Evolutionary conservation across 108 stramenopile species (phyloP).

Genomic region (Cyclotella choctawhatcheeana): DNA sequence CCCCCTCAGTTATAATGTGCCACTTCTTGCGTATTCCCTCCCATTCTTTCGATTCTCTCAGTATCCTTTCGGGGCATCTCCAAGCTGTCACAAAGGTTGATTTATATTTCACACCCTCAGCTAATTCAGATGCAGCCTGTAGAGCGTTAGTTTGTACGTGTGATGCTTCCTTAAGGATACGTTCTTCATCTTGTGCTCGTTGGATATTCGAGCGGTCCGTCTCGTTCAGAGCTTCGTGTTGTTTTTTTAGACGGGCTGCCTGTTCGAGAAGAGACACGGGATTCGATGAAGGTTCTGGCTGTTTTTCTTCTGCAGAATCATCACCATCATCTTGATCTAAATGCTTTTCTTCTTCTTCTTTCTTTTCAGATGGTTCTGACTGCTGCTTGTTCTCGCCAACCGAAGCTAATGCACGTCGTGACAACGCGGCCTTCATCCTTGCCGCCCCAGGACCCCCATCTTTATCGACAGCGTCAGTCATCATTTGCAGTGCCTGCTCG

Average conservation of each 20-base stretch:
- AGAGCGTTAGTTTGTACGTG: slow-evolving; percentile 96
- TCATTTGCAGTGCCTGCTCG: slow-evolving; percentile 49
- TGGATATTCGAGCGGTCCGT: slow-evolving; percentile 63
- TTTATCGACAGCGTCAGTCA: slow-evolving; percentile 14
- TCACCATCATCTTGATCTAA: not conserved
- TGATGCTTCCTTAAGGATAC: slow-evolving; percentile 93
- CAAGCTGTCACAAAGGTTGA: slow-evolving; percentile 88
- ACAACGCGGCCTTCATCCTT: slow-evolving; percentile 43
- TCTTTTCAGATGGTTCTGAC: not conserved
- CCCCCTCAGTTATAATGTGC: slow-evolving; percentile 96
- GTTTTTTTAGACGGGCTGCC: slow-evolving; percentile 80
- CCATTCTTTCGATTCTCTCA: slow-evolving; percentile 75
- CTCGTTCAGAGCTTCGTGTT: slow-evolving; percentile 57
- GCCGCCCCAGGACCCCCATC: slow-evolving; percentile 28
- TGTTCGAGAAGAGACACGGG: slow-evolving; percentile 78
- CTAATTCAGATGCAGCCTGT: slow-evolving; percentile 92
- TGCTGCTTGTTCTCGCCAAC: slow-evolving; percentile 20
- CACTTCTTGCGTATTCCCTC: slow-evolving; percentile 89
- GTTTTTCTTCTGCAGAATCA: slow-evolving; percentile 4
- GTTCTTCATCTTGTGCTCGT: slow-evolving; percentile 82
- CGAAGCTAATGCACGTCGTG: slow-evolving; percentile 37
- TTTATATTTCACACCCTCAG: slow-evolving; percentile 85
- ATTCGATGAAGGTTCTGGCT: slow-evolving; percentile 27
- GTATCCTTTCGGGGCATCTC: slow-evolving; percentile 82
- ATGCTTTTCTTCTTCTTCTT: not conserved